phyloP scores from a whole-genome alignment of 2,329 filamentous ascomycete species.

The Aureobasidium sp. region DNA sequence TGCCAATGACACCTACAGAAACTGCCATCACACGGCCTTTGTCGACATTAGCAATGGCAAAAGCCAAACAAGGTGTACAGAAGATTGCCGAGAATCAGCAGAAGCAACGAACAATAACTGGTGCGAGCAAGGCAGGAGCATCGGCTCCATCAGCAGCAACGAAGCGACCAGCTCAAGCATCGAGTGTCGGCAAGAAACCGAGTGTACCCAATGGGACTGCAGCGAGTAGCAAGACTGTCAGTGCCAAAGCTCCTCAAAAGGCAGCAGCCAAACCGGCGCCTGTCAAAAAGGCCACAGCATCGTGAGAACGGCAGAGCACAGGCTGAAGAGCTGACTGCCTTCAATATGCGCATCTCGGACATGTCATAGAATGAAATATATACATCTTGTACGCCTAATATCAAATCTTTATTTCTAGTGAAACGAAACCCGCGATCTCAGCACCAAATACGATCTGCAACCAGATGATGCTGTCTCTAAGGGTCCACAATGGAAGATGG shows the following conservation, averaged over 20 bases:
- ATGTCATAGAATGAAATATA: not conserved
- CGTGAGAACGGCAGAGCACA: not conserved
- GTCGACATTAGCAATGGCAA: slow-evolving; percentile 29
- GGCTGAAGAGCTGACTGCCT: not conserved
- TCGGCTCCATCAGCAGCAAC: slow-evolving; percentile 5
- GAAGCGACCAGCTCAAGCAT: not conserved
- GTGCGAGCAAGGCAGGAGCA: not conserved
- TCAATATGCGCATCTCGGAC: too few relatives aligned
- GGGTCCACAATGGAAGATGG: not conserved
- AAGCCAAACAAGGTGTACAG: slow-evolving; percentile 22
- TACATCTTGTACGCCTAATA: too few relatives aligned
- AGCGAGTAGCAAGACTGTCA: not conserved
- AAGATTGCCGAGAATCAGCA: slow-evolving; percentile 21
- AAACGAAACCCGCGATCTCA: not conserved
- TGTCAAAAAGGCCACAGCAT: not conserved
- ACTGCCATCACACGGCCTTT: slow-evolving; percentile 30
- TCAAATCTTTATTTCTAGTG: not conserved
- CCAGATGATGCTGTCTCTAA: not conserved
- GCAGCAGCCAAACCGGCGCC: not conserved
- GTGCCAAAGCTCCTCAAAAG: not conserved
- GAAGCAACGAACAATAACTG: slow-evolving; percentile 18
- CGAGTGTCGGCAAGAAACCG: not conserved
- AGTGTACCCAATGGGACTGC: not conserved
- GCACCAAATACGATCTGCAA: not conserved
- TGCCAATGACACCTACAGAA: slow-evolving; percentile 29